phyloP scores from a whole-genome alignment of 2,329 filamentous ascomycete genomes.

The Beauveria australis region DNA sequence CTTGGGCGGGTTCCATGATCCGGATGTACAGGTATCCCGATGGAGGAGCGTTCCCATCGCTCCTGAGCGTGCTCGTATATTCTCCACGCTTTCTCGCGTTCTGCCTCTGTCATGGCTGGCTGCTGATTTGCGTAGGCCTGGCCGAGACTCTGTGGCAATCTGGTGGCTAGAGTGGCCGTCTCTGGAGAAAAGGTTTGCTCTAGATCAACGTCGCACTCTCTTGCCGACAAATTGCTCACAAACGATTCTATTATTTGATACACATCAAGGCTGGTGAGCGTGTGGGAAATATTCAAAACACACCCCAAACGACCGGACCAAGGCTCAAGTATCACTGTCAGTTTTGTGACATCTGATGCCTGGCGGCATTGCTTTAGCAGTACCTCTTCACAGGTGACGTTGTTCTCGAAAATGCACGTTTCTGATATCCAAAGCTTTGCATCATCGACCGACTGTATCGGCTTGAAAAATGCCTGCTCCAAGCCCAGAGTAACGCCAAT shows the following conservation, averaged over 20 bases:
- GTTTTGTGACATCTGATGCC: not conserved
- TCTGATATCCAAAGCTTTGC: not conserved
- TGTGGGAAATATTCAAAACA: not conserved
- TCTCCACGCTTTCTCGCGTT: not conserved
- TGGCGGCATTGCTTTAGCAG: not conserved
- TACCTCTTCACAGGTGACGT: not conserved
- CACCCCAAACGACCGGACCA: not conserved
- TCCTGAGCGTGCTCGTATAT: not conserved
- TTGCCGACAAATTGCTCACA: not conserved
- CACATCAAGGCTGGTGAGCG: not conserved
- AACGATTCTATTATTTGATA: not conserved
- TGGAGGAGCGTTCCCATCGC: not conserved
- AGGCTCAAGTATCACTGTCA: not conserved
- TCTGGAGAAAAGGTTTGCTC: not conserved
- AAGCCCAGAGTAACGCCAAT: not conserved
- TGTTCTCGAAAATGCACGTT: not conserved
- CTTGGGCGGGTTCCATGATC: not conserved
- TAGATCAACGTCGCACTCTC: not conserved
- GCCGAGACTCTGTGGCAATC: not conserved
- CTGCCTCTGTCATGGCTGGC: not conserved
- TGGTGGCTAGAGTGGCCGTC: not conserved
- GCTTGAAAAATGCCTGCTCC: not conserved
- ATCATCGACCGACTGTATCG: not conserved
- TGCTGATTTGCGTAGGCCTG: not conserved
- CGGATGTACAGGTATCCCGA: not conserved